phyloP scores from a whole-genome alignment of 73 alveolate species.

The Halteria grandinella region DNA sequence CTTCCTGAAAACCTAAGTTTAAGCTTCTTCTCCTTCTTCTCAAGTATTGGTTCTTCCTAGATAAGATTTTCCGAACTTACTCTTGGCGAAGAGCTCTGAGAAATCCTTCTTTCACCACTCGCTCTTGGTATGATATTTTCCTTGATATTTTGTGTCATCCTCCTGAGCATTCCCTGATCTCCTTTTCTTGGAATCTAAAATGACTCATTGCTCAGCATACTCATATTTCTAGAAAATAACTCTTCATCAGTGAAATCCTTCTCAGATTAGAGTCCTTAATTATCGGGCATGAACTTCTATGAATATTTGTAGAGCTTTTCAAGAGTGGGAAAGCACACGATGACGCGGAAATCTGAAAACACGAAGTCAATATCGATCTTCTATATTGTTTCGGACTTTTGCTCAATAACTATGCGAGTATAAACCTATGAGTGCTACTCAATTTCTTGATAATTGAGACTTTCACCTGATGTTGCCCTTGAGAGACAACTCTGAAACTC shows the following conservation, averaged over 20 bases:
- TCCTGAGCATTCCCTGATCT: no score
- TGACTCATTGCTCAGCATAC: no score
- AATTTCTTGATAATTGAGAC: constrained; percentile 17
- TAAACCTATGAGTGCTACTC: constrained; percentile 7
- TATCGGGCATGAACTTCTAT: not conserved
- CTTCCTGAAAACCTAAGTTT: constrained; percentile 26
- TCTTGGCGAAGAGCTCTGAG: no score
- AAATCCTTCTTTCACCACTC: not conserved
- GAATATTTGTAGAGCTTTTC: constrained; percentile 31
- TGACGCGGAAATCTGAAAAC: constrained; percentile 11
- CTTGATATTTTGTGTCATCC: no score
- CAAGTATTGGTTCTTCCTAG: no score
- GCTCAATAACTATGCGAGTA: constrained; percentile 1
- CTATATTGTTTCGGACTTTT: not conserved
- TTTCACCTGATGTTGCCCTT: constrained; percentile 1
- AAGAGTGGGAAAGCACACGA: constrained; percentile 40
- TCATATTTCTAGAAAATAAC: no score
- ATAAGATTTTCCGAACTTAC: no score
- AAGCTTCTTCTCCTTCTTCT: constrained; percentile 21
- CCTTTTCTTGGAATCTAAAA: no score
- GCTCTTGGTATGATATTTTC: no score
- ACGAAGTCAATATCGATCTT: constrained; percentile 35
- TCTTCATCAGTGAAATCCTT: no score
- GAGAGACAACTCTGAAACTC: constrained; percentile 12
- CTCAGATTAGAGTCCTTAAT: not conserved